Percentiles rank a stretch among this genome's conserved stretches.
phyloP scores from a whole-genome alignment of 2,329 filamentous ascomycete species.

The Botryotinia calthae region DNA sequence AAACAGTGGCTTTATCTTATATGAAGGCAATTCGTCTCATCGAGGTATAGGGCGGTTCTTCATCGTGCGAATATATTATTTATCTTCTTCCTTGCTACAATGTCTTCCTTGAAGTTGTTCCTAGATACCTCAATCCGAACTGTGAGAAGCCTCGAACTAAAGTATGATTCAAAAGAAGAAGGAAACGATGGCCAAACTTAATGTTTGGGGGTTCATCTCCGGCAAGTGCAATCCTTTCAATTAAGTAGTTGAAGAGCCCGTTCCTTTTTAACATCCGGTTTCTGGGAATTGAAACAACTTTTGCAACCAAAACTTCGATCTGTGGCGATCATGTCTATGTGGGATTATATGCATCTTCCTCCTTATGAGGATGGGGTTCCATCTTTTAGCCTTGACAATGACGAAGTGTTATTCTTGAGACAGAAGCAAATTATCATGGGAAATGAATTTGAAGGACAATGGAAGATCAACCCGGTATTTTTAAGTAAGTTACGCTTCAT shows the following conservation, averaged over 20 bases:
- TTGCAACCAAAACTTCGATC: background rate
- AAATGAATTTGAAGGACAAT: background rate
- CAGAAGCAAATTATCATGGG: background rate
- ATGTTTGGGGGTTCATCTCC: background rate
- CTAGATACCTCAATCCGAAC: background rate
- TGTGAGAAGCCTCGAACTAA: background rate
- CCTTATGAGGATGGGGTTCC: background rate
- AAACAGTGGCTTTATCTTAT: background rate
- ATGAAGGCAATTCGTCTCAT: background rate
- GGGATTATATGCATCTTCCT: background rate
- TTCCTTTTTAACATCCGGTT: background rate
- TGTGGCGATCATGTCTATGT: background rate
- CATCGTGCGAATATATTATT: background rate
- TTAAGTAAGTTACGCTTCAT: background rate
- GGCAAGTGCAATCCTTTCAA: background rate
- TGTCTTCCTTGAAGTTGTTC: background rate
- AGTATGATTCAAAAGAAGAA: background rate
- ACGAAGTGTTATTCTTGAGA: background rate
- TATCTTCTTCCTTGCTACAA: fast-evolving
- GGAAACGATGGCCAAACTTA: background rate
- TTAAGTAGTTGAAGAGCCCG: background rate
- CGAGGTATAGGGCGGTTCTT: fast-evolving
- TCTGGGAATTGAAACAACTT: background rate
- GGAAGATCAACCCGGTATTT: background rate
- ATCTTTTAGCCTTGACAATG: background rate